Evolutionary conservation across 805 yeast species (phyloP).

Genomic region (Pichia paraexigua): DNA sequence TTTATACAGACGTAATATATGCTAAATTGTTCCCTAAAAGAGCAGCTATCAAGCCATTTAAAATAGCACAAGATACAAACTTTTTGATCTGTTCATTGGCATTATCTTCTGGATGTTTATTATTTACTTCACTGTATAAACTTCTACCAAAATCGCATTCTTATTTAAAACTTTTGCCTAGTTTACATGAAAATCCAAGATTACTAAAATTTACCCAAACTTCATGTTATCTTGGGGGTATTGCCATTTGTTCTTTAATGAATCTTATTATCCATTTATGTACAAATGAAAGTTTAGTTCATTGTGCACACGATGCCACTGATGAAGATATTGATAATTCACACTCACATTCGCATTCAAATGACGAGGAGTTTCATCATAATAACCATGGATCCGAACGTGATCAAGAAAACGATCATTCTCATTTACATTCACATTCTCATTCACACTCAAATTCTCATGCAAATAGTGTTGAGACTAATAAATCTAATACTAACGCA

Average conservation of each 20-base stretch:
- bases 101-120: slow-evolving; percentile 72
- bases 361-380: neutral
- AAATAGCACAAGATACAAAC: slow-evolving; percentile 48
- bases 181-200: slow-evolving; percentile 18
- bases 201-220: slow-evolving; percentile 38
- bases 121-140: slow-evolving; percentile 69
- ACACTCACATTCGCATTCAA: neutral
- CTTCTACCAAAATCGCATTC: slow-evolving; percentile 61
- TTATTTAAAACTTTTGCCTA: slow-evolving; percentile 33
- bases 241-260: slow-evolving; percentile 47
- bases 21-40: slow-evolving; percentile 33
- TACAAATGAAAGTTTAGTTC: slow-evolving; percentile 78
- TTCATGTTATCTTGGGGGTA: slow-evolving; percentile 40
- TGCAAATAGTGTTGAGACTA: neutral
- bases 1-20: slow-evolving; percentile 53
- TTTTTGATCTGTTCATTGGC: slow-evolving; percentile 72
- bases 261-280: slow-evolving; percentile 62
- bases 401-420: slow-evolving; percentile 3
- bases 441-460: slow-evolving; percentile 11
- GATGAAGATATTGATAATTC: neutral
- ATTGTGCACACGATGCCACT: slow-evolving; percentile 59
- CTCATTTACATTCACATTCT: slow-evolving; percentile 5
- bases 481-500: neutral
- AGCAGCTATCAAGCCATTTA: slow-evolving; percentile 37
- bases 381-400: slow-evolving; percentile 1